A percentile compares a stretch with the other conserved stretches of the same genome.
phyloP scores from a whole-genome alignment of 2,329 filamentous ascomycete genomes.

The Xylariaceae sp. region DNA sequence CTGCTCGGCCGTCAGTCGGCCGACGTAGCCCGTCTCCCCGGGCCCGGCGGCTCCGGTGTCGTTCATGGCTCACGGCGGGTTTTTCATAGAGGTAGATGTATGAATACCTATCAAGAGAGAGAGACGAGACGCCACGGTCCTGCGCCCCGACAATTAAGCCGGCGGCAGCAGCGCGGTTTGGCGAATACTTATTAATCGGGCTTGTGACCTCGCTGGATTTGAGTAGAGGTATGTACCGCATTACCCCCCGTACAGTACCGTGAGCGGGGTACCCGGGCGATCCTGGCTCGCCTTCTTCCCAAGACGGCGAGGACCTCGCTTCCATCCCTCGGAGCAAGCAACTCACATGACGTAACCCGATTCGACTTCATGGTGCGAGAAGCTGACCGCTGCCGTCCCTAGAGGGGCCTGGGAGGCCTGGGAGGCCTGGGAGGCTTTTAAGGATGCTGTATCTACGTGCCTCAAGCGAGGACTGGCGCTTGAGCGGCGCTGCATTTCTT shows the following conservation, averaged over 20 bases:
- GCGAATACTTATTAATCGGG: background rate
- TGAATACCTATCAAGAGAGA: background rate
- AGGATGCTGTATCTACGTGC: no score
- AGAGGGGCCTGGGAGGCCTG: no score
- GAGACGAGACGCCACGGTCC: background rate
- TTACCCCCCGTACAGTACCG: no score
- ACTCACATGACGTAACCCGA: background rate
- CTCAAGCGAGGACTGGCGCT: no score
- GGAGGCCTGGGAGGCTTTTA: no score
- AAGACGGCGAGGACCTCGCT: no score
- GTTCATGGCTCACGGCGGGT: background rate
- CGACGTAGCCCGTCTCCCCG: conserved; percentile 31
- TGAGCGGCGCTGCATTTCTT: no score
- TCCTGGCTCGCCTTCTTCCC: background rate
- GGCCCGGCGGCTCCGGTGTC: conserved; percentile 4
- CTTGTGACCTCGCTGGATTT: no score
- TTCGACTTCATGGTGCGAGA: background rate
- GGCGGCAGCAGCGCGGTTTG: background rate
- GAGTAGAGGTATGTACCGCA: no score
- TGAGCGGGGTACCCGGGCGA: background rate
- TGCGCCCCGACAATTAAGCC: background rate
- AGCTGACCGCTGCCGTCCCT: no score
- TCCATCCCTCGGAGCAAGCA: background rate
- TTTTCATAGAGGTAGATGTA: background rate
- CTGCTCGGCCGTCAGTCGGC: conserved; percentile 75